Conservation (phyloP, 2,329 filamentous ascomycete species). For the Uncinocarpus reesii region DNA sequence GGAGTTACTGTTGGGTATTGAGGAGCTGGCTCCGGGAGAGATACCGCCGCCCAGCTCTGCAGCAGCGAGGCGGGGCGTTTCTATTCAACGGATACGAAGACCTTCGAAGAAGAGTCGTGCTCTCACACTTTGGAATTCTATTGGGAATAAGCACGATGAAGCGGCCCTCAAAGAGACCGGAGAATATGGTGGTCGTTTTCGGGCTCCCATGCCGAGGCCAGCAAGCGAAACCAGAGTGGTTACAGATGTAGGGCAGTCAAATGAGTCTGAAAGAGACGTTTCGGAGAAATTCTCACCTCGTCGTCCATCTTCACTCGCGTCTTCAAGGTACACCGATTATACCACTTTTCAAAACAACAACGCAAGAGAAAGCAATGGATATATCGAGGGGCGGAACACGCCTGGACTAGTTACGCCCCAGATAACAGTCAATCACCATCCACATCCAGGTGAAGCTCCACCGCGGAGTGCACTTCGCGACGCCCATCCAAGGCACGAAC, state of each 20-base stretch:
- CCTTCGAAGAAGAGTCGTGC: conserved; percentile 58
- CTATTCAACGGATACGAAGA: conserved; percentile 40
- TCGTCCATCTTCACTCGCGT: neutral
- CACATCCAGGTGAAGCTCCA: neutral
- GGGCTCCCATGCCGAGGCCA: conserved; percentile 2
- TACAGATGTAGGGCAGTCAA: conserved; percentile 21
- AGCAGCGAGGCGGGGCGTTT: conserved; percentile 46
- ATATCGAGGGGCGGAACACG: neutral
- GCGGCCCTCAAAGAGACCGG: conserved; percentile 44
- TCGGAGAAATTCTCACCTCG: neutral
- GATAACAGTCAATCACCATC: neutral
- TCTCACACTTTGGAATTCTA: conserved; percentile 72
- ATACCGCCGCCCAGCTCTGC: conserved; percentile 73
- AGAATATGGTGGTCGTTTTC: conserved; percentile 3
- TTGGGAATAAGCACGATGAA: conserved; percentile 84
- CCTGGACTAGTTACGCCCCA: neutral
- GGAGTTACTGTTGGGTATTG: conserved; percentile 62
- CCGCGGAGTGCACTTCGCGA: neutral
- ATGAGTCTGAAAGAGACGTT: conserved; percentile 11
- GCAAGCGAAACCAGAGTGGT: conserved; percentile 16
- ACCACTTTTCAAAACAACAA: neutral
- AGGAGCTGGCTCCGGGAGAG: conserved; percentile 60
- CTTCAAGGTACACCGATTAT: conserved; percentile 5
- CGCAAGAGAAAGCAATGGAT: neutral
- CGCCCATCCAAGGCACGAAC: neutral